Evolutionary conservation across 2,329 filamentous ascomycete genomes (phyloP).

Genomic region (Verticillium klebahnii): DNA sequence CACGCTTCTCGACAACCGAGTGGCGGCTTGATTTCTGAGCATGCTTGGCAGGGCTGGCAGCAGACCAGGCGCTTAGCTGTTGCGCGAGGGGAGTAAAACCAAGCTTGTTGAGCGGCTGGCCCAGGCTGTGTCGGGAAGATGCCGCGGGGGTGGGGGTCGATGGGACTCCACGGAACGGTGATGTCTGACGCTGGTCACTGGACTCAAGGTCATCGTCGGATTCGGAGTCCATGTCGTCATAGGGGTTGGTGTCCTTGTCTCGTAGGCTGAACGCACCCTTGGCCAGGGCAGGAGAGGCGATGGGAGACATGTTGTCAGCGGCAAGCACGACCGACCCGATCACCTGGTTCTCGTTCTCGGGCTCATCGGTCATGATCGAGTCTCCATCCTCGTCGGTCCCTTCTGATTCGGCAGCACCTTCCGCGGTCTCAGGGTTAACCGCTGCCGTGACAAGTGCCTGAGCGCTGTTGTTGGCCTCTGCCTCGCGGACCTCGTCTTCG

Average conservation of each 20-base stretch:
- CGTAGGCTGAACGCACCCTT: slow-evolving; percentile 38
- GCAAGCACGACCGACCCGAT: slow-evolving; percentile 5
- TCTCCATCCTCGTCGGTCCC: slow-evolving; percentile 9
- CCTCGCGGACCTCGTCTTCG: slow-evolving; percentile 7
- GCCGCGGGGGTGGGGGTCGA: slow-evolving; percentile 36
- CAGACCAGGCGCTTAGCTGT: slow-evolving; percentile 59
- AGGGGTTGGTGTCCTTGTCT: slow-evolving; percentile 40
- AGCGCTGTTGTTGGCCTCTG: neutral
- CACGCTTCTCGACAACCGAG: neutral
- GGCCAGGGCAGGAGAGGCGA: slow-evolving; percentile 20
- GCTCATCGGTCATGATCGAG: slow-evolving; percentile 15
- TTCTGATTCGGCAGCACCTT: slow-evolving; percentile 10
- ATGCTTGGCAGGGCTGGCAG: slow-evolving; percentile 48
- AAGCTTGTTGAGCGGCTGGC: neutral
- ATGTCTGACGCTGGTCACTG: slow-evolving; percentile 19
- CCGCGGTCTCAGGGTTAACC: neutral
- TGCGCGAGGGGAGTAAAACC: slow-evolving; percentile 62
- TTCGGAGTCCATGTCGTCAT: slow-evolving; percentile 41
- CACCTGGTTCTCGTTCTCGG: slow-evolving; percentile 19
- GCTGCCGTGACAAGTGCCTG: neutral
- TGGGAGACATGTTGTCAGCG: slow-evolving; percentile 18
- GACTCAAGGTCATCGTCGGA: slow-evolving; percentile 48
- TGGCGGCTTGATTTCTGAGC: slow-evolving; percentile 3
- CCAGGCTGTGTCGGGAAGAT: slow-evolving; percentile 21
- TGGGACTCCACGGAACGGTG: slow-evolving; percentile 24